Evolutionary conservation across 192 early-diverging fungal species (phyloP), one percentile per base, ranked within the genome.

Genomic region (Coemansia sp.): DNA sequence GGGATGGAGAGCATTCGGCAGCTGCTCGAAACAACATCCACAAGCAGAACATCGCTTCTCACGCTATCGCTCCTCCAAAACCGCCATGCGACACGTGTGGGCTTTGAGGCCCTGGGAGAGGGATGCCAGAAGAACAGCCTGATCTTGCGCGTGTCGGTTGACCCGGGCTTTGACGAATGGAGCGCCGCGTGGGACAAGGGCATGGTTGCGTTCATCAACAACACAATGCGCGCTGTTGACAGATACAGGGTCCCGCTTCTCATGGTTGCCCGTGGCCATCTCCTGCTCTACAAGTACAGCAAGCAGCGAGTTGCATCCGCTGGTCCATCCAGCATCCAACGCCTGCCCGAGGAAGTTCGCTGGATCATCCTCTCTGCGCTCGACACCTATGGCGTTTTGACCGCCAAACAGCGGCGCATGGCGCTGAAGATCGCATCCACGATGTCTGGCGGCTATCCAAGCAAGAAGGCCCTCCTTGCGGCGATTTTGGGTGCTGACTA

Each of bases 121-220:
- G 65, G 61, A 3, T 60, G 65, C 25, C 23, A 10, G 25, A 37
- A 4, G 3, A 74, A 64, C 40, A 45, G 22, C 22, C 44, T 57
- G 22, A 64, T 74, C 17, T 29, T 74, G 61, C 65, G 65, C 30
- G 38, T 74, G 8, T 45, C 20, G 0, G 72, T 56, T 2, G 72
- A 74, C 14, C 11, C 67, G 56, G 36, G 47, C 28, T 74, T 74
- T 56, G 72, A 67, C 14, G 58, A 47, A n/a, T 74, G 72, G 72
- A 34, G 66, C 19, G 25, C 23, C 2, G 65, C 61, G 33, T 74
- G 72, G 65, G 27, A 45, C 11, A 60, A 55, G 14, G 55, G 54
- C 10, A 65, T 68, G 19, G 6, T 41, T 2, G 42, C 65, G 2
- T 52, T 74, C 44, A 60, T 64, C 13, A 36, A 25, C 65, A 74